These are phyloP conservation scores for Dactylella cylindrospora DNA, from an alignment of 2,329 filamentous ascomycete species.

Conservation along the genomic window DNA sequence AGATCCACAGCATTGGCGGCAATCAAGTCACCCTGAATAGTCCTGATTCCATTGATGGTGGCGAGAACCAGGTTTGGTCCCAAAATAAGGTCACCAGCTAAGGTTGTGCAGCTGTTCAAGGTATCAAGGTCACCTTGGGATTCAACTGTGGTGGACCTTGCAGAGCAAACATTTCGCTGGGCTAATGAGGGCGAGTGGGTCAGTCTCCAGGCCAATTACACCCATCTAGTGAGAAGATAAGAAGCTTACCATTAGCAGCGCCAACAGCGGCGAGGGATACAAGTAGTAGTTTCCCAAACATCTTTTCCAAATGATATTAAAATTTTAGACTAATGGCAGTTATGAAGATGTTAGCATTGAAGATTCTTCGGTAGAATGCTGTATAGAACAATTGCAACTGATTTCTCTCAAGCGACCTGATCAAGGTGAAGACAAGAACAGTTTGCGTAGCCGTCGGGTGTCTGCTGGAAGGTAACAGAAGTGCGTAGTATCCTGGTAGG, in stretches of 20 bases:
- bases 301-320: conserved; percentile 24
- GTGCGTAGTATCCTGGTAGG: no score
- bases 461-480: no score
- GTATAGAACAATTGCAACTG: no score
- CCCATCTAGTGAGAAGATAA: neutral
- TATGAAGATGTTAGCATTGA: no score
- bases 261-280: conserved; percentile 28
- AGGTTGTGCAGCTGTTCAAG: conserved; percentile 62
- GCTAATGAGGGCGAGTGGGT: conserved; percentile 7
- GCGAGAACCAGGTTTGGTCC: conserved; percentile 62
- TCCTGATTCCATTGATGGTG: conserved; percentile 62
- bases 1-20: conserved; percentile 63
- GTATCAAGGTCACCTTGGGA: conserved; percentile 48
- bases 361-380: no score
- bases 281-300: conserved; percentile 35
- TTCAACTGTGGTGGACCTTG: conserved; percentile 23
- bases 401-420: no score
- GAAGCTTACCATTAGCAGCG: conserved; percentile 24
- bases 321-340: no score
- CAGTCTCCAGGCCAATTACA: no score
- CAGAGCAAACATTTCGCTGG: conserved; percentile 25
- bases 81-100: conserved; percentile 69
- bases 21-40: conserved; percentile 62
- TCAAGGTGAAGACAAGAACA: no score
- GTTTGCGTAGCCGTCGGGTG: no score